phyloP scores from a whole-genome alignment of 768 basidiomycete genomes.

The Termitomyces sp. region DNA sequence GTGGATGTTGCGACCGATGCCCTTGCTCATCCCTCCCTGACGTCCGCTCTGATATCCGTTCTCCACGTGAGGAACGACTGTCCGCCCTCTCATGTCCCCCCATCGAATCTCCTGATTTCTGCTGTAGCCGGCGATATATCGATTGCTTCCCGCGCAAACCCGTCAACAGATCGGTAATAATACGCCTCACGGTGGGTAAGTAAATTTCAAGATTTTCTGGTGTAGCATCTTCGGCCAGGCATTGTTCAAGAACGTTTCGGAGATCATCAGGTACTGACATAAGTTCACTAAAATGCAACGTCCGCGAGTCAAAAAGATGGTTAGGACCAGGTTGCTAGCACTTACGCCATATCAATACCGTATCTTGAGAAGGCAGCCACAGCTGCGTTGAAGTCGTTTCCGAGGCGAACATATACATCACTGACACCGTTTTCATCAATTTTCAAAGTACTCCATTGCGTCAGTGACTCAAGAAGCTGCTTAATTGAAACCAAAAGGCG shows the following conservation, averaged over 20 bases:
- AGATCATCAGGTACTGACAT: slow-evolving; percentile 84
- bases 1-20: slow-evolving; percentile 46
- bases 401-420: slow-evolving; percentile 93
- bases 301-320: background rate
- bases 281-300: slow-evolving; percentile 59
- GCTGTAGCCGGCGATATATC: slow-evolving; percentile 69
- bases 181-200: slow-evolving; percentile 84
- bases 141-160: slow-evolving; percentile 92
- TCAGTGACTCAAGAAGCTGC: slow-evolving; percentile 85
- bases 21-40: slow-evolving; percentile 30
- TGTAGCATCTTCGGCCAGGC: slow-evolving; percentile 86
- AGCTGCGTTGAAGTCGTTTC: slow-evolving; percentile 95
- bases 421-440: slow-evolving; percentile 80
- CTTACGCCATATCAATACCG: slow-evolving; percentile 89
- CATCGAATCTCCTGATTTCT: slow-evolving; percentile 37
- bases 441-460: slow-evolving; percentile 72
- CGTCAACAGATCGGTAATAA: slow-evolving; percentile 89
- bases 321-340: slow-evolving; percentile 14
- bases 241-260: slow-evolving; percentile 82
- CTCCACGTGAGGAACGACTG: slow-evolving; percentile 51
- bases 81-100: slow-evolving; percentile 46
- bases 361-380: slow-evolving; percentile 82
- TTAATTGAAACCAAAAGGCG: slow-evolving; percentile 92
- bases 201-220: slow-evolving; percentile 82
- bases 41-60: slow-evolving; percentile 24